Base-by-base conservation (phyloP, 305 asterid species). In the Solanum chacoense region DNA sequence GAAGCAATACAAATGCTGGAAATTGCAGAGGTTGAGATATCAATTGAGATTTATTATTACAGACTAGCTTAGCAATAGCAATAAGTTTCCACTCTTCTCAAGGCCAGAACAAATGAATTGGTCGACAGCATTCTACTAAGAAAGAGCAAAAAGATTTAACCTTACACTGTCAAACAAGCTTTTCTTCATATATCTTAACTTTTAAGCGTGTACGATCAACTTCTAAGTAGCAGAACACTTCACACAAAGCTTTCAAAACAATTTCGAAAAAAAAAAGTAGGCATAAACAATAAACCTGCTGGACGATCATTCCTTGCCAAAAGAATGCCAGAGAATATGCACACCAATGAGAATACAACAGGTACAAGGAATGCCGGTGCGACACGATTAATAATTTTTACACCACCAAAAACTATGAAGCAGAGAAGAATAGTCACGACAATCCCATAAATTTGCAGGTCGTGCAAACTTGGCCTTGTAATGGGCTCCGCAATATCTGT, bases 371-470 rank as follows among this genome's bases (percentile, higher is more conserved):
- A 97, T 55, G 99, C 99, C 22, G 99, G 99, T 86, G 99, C 99
- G 81, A 97, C 99, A 76, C 99, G 92, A 93, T 97, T 97, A 91
- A 97, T 97, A 90, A 96, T 95, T 94, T 97, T 97, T 87, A 97
- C 99, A 84, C 99, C 99, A 88, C 99, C 99, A 90, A 97, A 97
- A 88, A 97, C 99, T 50, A 97, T 96, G 96, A 97, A 96, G 91
- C 99, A 97, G 74, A 97, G 93, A 92, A 96, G 87, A 92, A 97
- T 96, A 77, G 99, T 97, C 93, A 97, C 98, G 72, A 97, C 93
- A 85, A 97, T 90, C 91, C 99, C 99, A 91, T 97, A 97, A 88
- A 97, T 93, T 93, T 97, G 99, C 94, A 97, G 91, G 93, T 97
- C 99, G 26, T 97, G 99, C 90, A 97, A 90, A 94, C 94, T 97